Base-by-base conservation (phyloP, 1,284 basidiomycete genomes). In the Rhodotorula glutinis region DNA sequence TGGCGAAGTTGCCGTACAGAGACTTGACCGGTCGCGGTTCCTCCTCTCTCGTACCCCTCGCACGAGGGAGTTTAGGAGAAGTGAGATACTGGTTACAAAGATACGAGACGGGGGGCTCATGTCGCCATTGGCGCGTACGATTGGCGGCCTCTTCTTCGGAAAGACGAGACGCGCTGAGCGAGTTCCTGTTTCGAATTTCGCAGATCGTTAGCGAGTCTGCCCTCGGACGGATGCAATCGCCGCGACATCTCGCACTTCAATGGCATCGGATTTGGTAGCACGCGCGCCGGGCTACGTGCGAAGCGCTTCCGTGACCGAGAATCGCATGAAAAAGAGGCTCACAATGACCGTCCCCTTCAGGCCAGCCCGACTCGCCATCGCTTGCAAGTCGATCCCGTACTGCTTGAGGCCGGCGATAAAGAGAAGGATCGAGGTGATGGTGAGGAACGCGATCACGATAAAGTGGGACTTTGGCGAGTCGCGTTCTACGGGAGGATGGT, bases 401-500 rank as follows among this genome's bases (percentile, higher is more conserved):
- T 67, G 70, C 59, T 74, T 75, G 74, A 95, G 85, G 11, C 88
- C 90, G 38, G 91, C 91, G 58, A 86, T 87, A 27, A 94, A 81
- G 52, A 96, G 81, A 55, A 96, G 83, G 7, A 89, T 90, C 73
- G 90, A 86, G 19, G 94, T 88, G 57, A 88, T 88, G 70, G 95
- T 79, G 41, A 96, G 82, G 81, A 95, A 96, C 60, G 92, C 81
- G 25, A 91, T 91, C 57, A 96, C 92, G 52, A 95, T 88, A 51
- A 92, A 82, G 77, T 94, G 91, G 79, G 93, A 91, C 77, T 92
- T 83, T 19, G 92, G 91, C 53, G 90, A 92, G 81, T 95, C 92
- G 60, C 88, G 82, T 78, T 88, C 87, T 89, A 77, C 66, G 1
- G 23, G 17, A 4, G 27, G 38, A 47, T 38, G 25, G 27, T 43